Evolutionary conservation across 2,329 filamentous ascomycete genomes (phyloP).

Genomic region (Fusarium liriodendri): DNA sequence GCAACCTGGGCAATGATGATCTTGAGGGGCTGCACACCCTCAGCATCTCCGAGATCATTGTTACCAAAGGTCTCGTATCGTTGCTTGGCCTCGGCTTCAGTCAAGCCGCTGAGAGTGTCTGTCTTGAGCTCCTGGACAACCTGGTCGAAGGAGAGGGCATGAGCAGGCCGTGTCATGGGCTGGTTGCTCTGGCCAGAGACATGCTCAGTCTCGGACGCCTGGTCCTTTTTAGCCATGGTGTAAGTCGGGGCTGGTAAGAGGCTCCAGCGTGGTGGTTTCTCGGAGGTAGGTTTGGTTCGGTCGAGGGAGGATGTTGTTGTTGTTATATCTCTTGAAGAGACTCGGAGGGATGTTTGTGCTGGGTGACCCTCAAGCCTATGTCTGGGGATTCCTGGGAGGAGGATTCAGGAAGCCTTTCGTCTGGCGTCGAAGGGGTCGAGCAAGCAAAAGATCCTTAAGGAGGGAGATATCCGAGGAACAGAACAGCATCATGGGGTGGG

Average conservation of each 20-base stretch:
- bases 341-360: background rate
- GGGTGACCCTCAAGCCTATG: constrained; percentile 26
- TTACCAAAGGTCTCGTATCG: constrained; percentile 66
- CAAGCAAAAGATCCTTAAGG: constrained; percentile 31
- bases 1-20: constrained; percentile 73
- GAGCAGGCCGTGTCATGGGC: constrained; percentile 65
- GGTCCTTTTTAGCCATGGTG: constrained; percentile 38
- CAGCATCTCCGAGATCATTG: constrained; percentile 64
- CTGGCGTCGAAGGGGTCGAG: constrained; percentile 29
- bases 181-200: constrained; percentile 50
- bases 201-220: constrained; percentile 33
- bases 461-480: constrained; percentile 13
- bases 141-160: constrained; percentile 61
- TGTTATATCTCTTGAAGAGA: constrained; percentile 7
- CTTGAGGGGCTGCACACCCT: constrained; percentile 65
- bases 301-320: background rate
- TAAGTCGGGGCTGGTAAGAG: constrained; percentile 17
- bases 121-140: constrained; percentile 65
- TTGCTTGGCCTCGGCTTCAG: constrained; percentile 59
- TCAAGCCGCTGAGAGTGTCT: constrained; percentile 65
- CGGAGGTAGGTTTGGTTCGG: constrained; percentile 3
- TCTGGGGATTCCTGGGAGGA: constrained; percentile 35
- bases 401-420: constrained; percentile 39
- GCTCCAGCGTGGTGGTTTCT: constrained; percentile 28
- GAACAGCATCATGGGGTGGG: constrained; percentile 23